Base-by-base conservation (phyloP, 2,329 filamentous ascomycete species). In the Fonsecaea multimorphosa region DNA sequence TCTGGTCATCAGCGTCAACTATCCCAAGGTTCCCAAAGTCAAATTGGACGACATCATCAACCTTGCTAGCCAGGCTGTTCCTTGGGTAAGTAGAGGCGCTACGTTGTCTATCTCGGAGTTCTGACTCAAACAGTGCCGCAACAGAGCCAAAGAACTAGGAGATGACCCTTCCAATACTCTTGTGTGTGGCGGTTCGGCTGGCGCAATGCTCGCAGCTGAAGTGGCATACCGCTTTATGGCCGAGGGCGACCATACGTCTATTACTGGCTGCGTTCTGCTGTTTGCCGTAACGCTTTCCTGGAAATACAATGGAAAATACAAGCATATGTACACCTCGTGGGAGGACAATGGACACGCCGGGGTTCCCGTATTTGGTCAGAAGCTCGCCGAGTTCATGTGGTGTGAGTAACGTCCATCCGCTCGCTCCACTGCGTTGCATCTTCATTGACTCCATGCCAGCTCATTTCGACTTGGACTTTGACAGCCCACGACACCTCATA, bases 1-100 rank as follows among this genome's bases (percentile, higher is more conserved):
- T 55, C 68, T 78, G 52, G 68, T 79, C 36, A 72, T 78, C 44
- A 74, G 73, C 9, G 73, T 79, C 32, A 73, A 75, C 27, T 79
- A 78, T 64, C 73, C 55, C 56, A 70, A 70, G 24, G 58, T 66
- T 27, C 64, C 64, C 2, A 11, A 49, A 22, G 64, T 67, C 56
- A 70, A 70, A 24, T 38, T 70, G 14, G 68, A 70, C 58, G 61
- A 63, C 19, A 70, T 69, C 24, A 70, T 70, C 49, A 44, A 64
- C 9, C 19, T 66, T 34, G 67, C 64, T 12, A 55, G 49, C 8
- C 24, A 52, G 22, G 58, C 64, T 31, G 64, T 70, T 19, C 62
- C 64, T 16, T 70, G 66, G 66, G 66, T 66, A n/a, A 55, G 66
- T 24, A 49, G 19, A 49, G 7, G 44, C 44, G 24, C 19, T 19